These are phyloP conservation scores for Lachancea thermotolerans DNA, from an alignment of 805 yeast species.

Conservation along the genomic window DNA sequence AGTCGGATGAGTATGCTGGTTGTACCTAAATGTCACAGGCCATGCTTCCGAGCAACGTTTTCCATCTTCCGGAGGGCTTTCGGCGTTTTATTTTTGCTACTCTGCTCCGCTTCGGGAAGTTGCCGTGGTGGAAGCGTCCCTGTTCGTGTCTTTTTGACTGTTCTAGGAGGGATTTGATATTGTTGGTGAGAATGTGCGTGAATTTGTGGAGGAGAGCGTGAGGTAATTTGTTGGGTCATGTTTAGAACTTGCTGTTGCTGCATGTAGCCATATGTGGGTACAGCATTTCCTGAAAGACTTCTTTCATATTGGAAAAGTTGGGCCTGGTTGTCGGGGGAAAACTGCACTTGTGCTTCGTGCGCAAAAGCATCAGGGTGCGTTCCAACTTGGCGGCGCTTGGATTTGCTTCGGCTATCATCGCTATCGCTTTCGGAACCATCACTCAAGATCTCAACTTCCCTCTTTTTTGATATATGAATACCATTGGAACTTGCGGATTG, in stretches of 20 bases:
- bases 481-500: neutral
- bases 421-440: too few relatives aligned
- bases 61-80: constrained; percentile 26
- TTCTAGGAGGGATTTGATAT: neutral
- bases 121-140: constrained; percentile 6
- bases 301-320: too few relatives aligned
- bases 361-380: too few relatives aligned
- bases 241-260: neutral
- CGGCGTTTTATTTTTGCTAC: constrained; percentile 14
- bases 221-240: neutral
- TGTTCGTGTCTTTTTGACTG: constrained; percentile 5
- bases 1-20: neutral
- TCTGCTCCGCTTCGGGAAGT: neutral
- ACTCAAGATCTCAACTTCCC: neutral
- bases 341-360: too few relatives aligned
- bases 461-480: neutral
- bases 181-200: neutral
- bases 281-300: too few relatives aligned
- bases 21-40: constrained; percentile 8
- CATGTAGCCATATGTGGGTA: too few relatives aligned
- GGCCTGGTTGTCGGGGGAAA: too few relatives aligned
- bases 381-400: too few relatives aligned
- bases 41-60: constrained; percentile 23
- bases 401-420: too few relatives aligned
- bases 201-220: neutral